phyloP scores from a whole-genome alignment of 495 filamentous ascomycete genomes.

The Aspergillus ellipticus region DNA sequence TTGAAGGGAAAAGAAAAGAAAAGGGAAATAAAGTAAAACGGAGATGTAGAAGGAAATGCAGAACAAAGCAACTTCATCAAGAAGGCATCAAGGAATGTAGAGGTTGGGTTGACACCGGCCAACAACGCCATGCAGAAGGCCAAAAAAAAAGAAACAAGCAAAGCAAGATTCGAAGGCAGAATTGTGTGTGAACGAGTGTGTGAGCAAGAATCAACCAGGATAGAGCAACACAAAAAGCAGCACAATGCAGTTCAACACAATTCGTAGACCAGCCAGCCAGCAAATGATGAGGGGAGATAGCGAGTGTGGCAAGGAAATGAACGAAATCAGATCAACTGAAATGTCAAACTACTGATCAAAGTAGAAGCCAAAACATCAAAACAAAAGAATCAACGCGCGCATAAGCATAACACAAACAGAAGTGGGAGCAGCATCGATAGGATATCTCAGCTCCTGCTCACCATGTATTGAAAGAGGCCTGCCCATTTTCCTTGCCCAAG shows the following conservation, averaged over 20 bases:
- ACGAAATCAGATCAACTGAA: neutral
- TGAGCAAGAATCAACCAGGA: neutral
- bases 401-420: neutral
- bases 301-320: neutral
- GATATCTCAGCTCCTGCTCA: neutral
- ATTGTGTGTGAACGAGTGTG: neutral
- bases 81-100: neutral
- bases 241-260: neutral
- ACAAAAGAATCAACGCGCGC: neutral
- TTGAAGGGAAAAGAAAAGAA: neutral
- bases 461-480: neutral
- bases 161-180: neutral
- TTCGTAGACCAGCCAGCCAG: neutral
- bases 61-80: neutral
- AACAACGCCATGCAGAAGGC: neutral
- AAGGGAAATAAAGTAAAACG: neutral
- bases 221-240: neutral
- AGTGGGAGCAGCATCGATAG: neutral
- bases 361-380: neutral
- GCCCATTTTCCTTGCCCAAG: neutral
- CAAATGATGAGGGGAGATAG: neutral
- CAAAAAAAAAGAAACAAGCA: neutral
- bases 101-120: neutral
- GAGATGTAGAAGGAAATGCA: neutral
- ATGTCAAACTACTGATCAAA: neutral